Evolutionary conservation across 805 yeast species (phyloP).

Genomic region (Candida broadrunensis): DNA sequence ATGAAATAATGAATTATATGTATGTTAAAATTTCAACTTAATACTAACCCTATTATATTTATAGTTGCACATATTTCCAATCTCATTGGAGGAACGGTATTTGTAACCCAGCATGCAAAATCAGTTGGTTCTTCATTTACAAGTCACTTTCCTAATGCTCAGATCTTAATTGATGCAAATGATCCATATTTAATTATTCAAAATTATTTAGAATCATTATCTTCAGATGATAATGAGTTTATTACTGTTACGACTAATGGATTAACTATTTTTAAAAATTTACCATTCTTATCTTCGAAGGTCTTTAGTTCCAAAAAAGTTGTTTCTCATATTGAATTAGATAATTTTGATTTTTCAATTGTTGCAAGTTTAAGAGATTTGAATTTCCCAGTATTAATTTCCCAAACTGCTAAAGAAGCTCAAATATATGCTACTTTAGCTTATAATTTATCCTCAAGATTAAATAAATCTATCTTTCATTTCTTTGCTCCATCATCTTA

Average conservation of each 20-base stretch:
- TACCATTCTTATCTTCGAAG: constrained; percentile 54
- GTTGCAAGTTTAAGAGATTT: constrained; percentile 74
- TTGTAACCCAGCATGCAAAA: constrained; percentile 46
- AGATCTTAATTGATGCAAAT: constrained; percentile 39
- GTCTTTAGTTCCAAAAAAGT: constrained; percentile 38
- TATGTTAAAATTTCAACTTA: too few relatives aligned
- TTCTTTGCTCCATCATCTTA: constrained; percentile 46
- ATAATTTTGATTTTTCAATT: constrained; percentile 62
- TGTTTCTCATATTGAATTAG: constrained; percentile 60
- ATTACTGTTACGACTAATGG: constrained; percentile 55
- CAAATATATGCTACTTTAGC: constrained; percentile 49
- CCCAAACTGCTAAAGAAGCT: constrained; percentile 57
- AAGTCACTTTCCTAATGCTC: constrained; percentile 17
- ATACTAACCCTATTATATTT: background rate
- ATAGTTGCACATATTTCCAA: constrained; percentile 8
- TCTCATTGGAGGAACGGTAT: constrained; percentile 21
- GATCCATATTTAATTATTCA: constrained; percentile 52
- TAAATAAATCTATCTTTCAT: constrained; percentile 64
- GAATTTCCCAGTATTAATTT: constrained; percentile 60
- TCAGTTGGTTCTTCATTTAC: constrained; percentile 35
- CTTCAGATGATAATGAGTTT: constrained; percentile 14
- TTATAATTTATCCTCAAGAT: constrained; percentile 49
- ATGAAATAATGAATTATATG: too few relatives aligned
- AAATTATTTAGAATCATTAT: constrained; percentile 19
- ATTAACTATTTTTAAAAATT: constrained; percentile 48